phyloP scores from a whole-genome alignment of 495 filamentous ascomycete species.

The Opeltia flavorubescens region DNA sequence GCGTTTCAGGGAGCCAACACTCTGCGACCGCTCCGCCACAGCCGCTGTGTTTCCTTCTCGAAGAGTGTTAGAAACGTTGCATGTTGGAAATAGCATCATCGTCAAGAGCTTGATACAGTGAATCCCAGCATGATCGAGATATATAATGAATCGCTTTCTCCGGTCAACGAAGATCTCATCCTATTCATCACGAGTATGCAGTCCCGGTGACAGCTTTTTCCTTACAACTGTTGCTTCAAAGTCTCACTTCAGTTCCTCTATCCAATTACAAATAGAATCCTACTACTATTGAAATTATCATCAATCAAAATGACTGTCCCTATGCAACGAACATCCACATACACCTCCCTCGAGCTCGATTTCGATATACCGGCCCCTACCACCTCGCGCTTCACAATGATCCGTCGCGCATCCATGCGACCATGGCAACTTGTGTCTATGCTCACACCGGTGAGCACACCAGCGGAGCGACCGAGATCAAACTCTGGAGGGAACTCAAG shows the following conservation, averaged over 20 bases:
- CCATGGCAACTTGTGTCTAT: conserved; percentile 1
- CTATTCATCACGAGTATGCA: background rate
- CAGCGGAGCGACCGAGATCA: background rate
- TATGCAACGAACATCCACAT: background rate
- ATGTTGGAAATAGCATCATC: conserved; percentile 3
- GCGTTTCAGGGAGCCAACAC: background rate
- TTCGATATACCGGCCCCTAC: background rate
- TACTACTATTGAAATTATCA: background rate
- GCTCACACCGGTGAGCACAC: background rate
- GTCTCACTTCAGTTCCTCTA: background rate
- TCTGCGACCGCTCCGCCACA: background rate
- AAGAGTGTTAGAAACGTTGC: background rate
- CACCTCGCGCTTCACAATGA: background rate
- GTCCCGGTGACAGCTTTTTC: background rate
- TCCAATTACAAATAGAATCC: background rate
- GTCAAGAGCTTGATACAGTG: background rate
- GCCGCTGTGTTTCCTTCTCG: background rate
- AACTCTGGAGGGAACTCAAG: background rate
- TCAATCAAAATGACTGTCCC: background rate
- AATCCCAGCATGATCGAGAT: background rate
- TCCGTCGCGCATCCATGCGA: background rate
- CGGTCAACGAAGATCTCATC: background rate
- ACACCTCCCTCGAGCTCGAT: conserved; percentile 2
- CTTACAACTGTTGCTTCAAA: background rate
- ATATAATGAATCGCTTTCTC: background rate